Percentiles rank a stretch among this genome's conserved stretches.
These are phyloP conservation scores for Pseudogymnoascus sp. DNA, from an alignment of 2,329 filamentous ascomycete genomes.

Conservation along the genomic window DNA sequence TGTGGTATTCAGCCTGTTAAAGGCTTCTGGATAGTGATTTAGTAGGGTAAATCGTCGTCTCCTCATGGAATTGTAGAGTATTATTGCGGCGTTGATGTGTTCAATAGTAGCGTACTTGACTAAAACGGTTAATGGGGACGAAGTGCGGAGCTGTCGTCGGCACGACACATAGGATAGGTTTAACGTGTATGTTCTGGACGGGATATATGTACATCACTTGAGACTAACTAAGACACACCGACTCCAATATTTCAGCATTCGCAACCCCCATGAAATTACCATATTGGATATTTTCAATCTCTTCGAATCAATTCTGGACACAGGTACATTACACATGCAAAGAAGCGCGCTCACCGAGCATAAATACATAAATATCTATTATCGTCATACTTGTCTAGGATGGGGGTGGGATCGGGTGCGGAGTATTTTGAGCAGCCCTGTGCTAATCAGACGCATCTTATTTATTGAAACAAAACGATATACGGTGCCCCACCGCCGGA, in stretches of 20 bases:
- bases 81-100: conserved; percentile 6
- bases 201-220: conserved; percentile 1
- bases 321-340: conserved; percentile 9
- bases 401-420: neutral
- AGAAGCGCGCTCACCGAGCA: conserved; percentile 6
- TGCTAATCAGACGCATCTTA: conserved; percentile 4
- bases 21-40: neutral
- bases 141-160: conserved; percentile 9
- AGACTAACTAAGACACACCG: conserved; percentile 3
- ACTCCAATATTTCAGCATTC: conserved; percentile 21
- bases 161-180: conserved; percentile 3
- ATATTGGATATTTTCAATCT: conserved; percentile 51
- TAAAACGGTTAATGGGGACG: conserved; percentile 8
- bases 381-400: neutral
- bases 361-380: conserved; percentile 4
- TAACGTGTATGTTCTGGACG: neutral
- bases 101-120: conserved; percentile 8
- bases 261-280: conserved; percentile 14
- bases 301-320: conserved; percentile 48
- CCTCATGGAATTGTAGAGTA: neutral
- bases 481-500: neutral
- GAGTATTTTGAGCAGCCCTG: neutral
- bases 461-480: conserved; percentile 5
- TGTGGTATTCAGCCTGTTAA: neutral
- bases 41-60: neutral